These are phyloP conservation scores for Hypoxylon sp. DNA, from an alignment of 2,329 filamentous ascomycete species.

Conservation along the genomic window DNA sequence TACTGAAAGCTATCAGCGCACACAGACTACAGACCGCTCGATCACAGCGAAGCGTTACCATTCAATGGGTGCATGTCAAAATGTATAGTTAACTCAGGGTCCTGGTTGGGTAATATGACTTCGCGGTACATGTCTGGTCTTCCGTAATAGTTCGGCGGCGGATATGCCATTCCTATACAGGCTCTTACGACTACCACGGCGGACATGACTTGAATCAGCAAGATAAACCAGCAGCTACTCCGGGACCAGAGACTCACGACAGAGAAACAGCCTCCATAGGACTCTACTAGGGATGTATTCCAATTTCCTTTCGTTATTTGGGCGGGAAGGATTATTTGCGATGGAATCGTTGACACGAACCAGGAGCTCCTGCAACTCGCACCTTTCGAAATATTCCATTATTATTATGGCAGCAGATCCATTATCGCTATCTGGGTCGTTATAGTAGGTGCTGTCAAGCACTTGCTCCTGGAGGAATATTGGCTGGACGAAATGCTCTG, in stretches of 20 bases:
- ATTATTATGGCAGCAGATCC: constrained; percentile 6
- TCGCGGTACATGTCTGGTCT: constrained; percentile 2
- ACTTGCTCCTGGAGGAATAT: neutral
- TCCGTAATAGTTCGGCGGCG: constrained; percentile 2
- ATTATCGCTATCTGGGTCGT: neutral
- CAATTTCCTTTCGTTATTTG: constrained; percentile 11
- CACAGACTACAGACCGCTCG: too few relatives aligned
- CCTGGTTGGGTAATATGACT: neutral
- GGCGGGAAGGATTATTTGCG: neutral
- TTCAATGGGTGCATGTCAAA: constrained; percentile 28
- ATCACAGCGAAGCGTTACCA: constrained; percentile 9
- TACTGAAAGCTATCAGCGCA: constrained; percentile 15
- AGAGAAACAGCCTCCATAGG: constrained; percentile 29
- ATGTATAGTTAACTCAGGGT: constrained; percentile 14
- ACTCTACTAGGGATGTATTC: constrained; percentile 25
- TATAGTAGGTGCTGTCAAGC: constrained; percentile 4
- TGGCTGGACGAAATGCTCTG: constrained; percentile 26
- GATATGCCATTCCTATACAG: constrained; percentile 31
- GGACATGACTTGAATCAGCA: neutral
- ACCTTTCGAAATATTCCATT: constrained; percentile 26
- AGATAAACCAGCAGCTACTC: neutral
- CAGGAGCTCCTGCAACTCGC: constrained; percentile 22
- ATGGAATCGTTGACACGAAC: constrained; percentile 19
- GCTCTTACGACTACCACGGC: constrained; percentile 17
- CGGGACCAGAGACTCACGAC: constrained; percentile 4